Percentiles rank a stretch among this genome's conserved stretches.
Evolutionary conservation across 2,329 filamentous ascomycete species (phyloP).

Genomic region (Rutstroemia sp.): DNA sequence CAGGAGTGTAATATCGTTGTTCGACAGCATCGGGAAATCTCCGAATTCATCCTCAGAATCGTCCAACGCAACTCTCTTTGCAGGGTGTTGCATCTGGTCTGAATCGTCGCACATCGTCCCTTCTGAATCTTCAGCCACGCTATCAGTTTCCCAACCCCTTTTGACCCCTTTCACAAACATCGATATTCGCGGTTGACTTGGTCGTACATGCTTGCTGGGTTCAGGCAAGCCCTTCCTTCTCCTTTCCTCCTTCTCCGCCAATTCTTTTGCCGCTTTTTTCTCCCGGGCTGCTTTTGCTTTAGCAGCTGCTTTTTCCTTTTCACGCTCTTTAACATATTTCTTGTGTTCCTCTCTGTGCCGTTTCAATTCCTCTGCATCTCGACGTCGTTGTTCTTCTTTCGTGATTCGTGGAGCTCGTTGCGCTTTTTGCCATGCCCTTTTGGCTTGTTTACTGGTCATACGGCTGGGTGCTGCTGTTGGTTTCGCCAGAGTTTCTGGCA

Average conservation of each 20-base stretch:
- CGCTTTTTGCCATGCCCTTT: conserved; percentile 38
- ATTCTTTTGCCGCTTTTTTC: conserved; percentile 48
- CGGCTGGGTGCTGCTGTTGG: conserved; percentile 28
- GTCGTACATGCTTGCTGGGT: conserved; percentile 38
- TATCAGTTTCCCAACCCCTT: conserved; percentile 19
- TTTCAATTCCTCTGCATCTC: conserved; percentile 34
- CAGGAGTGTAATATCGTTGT: conserved; percentile 19
- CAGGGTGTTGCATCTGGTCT: neutral
- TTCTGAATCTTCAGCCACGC: conserved; percentile 17
- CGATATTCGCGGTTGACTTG: conserved; percentile 51
- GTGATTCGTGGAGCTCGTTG: conserved; percentile 36
- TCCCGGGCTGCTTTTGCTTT: conserved; percentile 45
- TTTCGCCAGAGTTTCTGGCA: conserved; percentile 30
- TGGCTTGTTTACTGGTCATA: conserved; percentile 44
- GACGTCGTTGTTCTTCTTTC: conserved; percentile 30
- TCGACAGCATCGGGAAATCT: conserved; percentile 27
- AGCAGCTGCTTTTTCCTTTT: conserved; percentile 44
- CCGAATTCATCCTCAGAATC: conserved; percentile 29
- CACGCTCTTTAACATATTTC: conserved; percentile 37
- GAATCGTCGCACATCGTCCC: neutral
- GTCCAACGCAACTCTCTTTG: conserved; percentile 4
- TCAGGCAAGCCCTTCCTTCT: conserved; percentile 46
- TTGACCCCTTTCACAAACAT: conserved; percentile 36
- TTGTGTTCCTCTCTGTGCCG: conserved; percentile 29
- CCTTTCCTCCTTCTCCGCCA: conserved; percentile 41